These are phyloP conservation scores for Plectranthus barbatus DNA, from an alignment of 257 asterid species.

Conservation along the genomic window DNA sequence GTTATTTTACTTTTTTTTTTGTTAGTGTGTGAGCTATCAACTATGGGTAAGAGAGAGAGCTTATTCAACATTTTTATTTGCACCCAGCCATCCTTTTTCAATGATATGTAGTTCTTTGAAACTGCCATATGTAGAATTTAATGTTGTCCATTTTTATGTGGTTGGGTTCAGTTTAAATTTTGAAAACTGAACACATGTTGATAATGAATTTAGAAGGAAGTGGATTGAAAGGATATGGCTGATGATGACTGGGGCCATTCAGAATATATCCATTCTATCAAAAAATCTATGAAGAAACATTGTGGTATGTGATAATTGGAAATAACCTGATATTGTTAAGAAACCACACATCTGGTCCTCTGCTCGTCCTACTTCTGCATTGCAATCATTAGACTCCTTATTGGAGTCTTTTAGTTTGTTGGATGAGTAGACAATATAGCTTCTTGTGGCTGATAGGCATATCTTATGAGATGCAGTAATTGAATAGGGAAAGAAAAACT, in stretches of 20 bases:
- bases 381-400: not conserved
- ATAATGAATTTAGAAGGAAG: not conserved
- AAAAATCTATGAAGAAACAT: not conserved
- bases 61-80: too few species aligned
- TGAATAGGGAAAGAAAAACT: not conserved
- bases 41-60: not conserved
- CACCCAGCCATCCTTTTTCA: not conserved
- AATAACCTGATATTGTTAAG: not conserved
- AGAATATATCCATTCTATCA: too few species aligned
- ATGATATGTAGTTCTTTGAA: not conserved
- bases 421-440: not conserved
- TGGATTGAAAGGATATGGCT: not conserved
- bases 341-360: not conserved
- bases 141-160: too few species aligned
- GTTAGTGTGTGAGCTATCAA: not conserved
- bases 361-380: not conserved
- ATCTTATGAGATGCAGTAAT: not conserved
- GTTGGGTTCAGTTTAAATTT: too few species aligned
- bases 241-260: not conserved
- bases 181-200: too few species aligned
- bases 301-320: not conserved
- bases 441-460: not conserved
- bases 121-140: not conserved
- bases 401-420: not conserved
- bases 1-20: constrained; percentile 3